phyloP scores from a whole-genome alignment of 306 rosid species.

The Prinsepia uniflora region DNA sequence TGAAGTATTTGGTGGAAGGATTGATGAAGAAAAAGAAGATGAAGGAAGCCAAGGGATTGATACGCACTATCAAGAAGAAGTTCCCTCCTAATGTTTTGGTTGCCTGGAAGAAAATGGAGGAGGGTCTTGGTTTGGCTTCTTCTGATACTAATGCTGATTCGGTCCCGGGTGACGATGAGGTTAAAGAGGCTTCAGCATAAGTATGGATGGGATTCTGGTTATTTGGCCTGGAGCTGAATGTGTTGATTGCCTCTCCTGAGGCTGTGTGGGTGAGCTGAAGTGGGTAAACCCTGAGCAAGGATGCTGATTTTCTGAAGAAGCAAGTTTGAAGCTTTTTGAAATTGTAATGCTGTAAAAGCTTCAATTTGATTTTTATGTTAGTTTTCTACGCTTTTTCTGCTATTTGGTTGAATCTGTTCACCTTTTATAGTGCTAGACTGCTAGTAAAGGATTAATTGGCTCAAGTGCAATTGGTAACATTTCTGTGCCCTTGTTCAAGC shows the following conservation, averaged over 20 bases:
- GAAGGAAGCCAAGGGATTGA: conserved; percentile 51
- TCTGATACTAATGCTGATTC: conserved; percentile 22
- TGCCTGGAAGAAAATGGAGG: conserved; percentile 56
- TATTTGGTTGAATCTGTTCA: neutral
- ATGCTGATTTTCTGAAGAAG: conserved; percentile 3
- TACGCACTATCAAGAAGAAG: conserved; percentile 51
- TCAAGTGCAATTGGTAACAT: neutral
- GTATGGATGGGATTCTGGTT: neutral
- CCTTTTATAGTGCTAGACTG: neutral
- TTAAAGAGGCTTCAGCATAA: conserved; percentile 18
- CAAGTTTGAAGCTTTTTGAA: conserved; percentile 14
- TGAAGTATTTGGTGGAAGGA: conserved; percentile 53
- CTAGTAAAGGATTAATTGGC: neutral
- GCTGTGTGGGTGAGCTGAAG: neutral
- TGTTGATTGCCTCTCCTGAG: conserved; percentile 1
- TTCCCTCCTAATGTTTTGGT: conserved; percentile 52
- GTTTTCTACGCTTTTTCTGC: neutral
- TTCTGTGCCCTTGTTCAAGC: neutral
- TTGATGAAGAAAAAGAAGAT: conserved; percentile 44
- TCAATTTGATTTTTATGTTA: conserved; percentile 2
- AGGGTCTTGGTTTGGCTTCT: conserved; percentile 42
- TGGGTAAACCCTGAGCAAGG: neutral
- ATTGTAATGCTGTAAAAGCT: conserved; percentile 13
- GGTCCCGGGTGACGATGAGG: conserved; percentile 22
- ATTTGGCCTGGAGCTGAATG: neutral